These are phyloP conservation scores for Kazachstania viticola DNA, from an alignment of 805 yeast species.

Conservation along the genomic window DNA sequence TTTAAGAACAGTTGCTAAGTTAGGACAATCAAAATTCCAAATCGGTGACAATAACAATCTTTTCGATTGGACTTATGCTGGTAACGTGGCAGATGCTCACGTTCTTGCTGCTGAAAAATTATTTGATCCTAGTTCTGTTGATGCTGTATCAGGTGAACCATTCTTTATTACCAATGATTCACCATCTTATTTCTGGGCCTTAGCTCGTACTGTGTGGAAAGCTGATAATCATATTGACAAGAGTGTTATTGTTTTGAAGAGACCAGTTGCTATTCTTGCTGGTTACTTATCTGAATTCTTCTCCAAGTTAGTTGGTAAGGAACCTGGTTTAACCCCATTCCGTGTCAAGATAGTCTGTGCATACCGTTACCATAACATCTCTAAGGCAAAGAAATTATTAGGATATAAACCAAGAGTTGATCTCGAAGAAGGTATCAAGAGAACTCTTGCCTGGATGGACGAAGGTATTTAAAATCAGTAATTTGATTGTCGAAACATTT, in stretches of 20 bases:
- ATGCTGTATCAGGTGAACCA: conserved; percentile 64
- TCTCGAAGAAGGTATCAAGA: conserved; percentile 66
- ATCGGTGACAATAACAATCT: conserved; percentile 88
- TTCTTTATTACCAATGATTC: conserved; percentile 89
- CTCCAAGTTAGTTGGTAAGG: conserved; percentile 62
- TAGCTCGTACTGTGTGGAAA: conserved; percentile 95
- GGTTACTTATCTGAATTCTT: conserved; percentile 75
- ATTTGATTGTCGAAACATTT: too few relatives aligned
- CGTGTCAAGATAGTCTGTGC: conserved; percentile 91
- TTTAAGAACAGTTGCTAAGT: conserved; percentile 64
- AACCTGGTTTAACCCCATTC: conserved; percentile 91
- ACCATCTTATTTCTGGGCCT: conserved; percentile 93
- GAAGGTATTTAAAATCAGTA: conserved; percentile 29
- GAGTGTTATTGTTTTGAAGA: conserved; percentile 52
- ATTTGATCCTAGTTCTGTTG: conserved; percentile 34
- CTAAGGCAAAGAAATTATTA: conserved; percentile 68
- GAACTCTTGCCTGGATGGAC: conserved; percentile 82
- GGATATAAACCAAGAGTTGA: conserved; percentile 76
- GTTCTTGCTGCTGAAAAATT: conserved; percentile 80
- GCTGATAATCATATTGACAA: conserved; percentile 81
- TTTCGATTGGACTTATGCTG: conserved; percentile 97
- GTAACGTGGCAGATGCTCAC: conserved; percentile 95
- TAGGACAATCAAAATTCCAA: conserved; percentile 86
- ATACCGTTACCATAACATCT: conserved; percentile 80
- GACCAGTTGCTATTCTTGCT: conserved; percentile 65